A percentile compares a stretch with the other conserved stretches of the same genome.
phyloP scores from a whole-genome alignment of 495 filamentous ascomycete genomes.

The Eremomyces bilateralis region DNA sequence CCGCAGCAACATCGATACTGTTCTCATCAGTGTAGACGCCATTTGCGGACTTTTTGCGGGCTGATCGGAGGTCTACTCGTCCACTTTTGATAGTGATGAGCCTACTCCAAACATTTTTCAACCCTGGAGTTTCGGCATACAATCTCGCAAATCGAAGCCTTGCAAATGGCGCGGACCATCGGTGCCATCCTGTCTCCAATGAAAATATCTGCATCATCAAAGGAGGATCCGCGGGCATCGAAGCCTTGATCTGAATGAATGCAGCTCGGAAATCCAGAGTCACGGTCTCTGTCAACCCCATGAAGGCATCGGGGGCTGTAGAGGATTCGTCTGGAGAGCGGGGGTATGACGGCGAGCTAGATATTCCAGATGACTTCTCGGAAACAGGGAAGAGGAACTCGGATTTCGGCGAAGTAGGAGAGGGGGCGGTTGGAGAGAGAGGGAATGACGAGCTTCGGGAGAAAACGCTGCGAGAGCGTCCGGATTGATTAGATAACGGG shows the following conservation, averaged over 20 bases:
- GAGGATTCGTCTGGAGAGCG: no score
- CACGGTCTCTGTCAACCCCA: slow-evolving; percentile 43
- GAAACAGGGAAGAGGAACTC: no score
- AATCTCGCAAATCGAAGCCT: slow-evolving; percentile 54
- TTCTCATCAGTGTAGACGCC: slow-evolving; percentile 41
- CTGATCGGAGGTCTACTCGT: slow-evolving; percentile 57
- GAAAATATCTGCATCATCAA: slow-evolving; percentile 78
- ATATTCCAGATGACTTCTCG: no score
- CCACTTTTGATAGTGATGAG: slow-evolving; percentile 63
- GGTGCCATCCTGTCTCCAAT: slow-evolving; percentile 59
- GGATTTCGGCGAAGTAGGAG: not conserved
- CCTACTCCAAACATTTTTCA: slow-evolving; percentile 65
- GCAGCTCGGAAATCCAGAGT: slow-evolving; percentile 58
- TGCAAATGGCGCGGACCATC: slow-evolving; percentile 63
- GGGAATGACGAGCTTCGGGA: no score
- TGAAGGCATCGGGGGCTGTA: no score
- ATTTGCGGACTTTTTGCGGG: slow-evolving; percentile 39
- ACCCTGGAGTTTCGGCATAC: slow-evolving; percentile 66
- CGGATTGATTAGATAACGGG: slow-evolving; percentile 4
- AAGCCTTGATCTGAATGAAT: slow-evolving; percentile 71
- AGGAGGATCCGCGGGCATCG: slow-evolving; percentile 65
- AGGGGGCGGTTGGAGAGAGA: not conserved
- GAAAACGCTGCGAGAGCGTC: no score
- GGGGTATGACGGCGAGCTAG: no score
- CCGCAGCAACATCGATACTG: slow-evolving; percentile 62